These are phyloP conservation scores for Cardamine chenopodiifolia DNA, from an alignment of 345 rosid genomes.

Conservation along the genomic window DNA sequence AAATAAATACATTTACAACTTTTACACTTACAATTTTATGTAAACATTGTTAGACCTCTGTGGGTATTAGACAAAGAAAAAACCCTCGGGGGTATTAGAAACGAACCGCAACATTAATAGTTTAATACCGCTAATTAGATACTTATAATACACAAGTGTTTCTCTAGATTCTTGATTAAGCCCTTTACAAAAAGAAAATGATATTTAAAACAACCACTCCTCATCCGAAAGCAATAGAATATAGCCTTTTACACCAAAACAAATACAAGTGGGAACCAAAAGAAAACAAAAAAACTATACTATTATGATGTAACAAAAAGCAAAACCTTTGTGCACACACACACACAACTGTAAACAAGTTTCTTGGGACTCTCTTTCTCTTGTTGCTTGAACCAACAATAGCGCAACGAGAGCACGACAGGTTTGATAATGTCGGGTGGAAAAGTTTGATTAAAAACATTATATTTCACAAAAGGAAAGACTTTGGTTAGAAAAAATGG, in stretches of 20 bases:
- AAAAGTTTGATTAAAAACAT: neutral
- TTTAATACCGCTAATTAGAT: neutral
- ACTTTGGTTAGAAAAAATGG: constrained; percentile 30
- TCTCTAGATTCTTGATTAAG: constrained; percentile 14
- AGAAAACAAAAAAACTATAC: neutral
- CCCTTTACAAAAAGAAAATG: neutral
- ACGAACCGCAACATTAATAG: neutral
- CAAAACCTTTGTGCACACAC: constrained; percentile 16
- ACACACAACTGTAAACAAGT: constrained; percentile 37
- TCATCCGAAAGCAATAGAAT: constrained; percentile 26
- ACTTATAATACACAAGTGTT: neutral
- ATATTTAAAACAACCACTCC: constrained; percentile 12
- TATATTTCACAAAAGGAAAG: constrained; percentile 29
- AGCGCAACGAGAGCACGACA: constrained; percentile 41
- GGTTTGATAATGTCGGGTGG: constrained; percentile 40
- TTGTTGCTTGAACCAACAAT: constrained; percentile 28
- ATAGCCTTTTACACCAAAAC: constrained; percentile 18
- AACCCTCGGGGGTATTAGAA: neutral
- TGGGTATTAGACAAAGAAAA: neutral
- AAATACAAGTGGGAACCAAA: constrained; percentile 19
- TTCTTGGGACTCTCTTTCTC: constrained; percentile 32
- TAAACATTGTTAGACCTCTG: no score
- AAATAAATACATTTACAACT: neutral
- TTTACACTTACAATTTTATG: no score
- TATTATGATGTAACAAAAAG: constrained; percentile 23